Evolutionary conservation across 805 yeast genomes (phyloP), one percentile per base, ranked within the genome.

Genomic region (Scheffersomyces amazonensis): DNA sequence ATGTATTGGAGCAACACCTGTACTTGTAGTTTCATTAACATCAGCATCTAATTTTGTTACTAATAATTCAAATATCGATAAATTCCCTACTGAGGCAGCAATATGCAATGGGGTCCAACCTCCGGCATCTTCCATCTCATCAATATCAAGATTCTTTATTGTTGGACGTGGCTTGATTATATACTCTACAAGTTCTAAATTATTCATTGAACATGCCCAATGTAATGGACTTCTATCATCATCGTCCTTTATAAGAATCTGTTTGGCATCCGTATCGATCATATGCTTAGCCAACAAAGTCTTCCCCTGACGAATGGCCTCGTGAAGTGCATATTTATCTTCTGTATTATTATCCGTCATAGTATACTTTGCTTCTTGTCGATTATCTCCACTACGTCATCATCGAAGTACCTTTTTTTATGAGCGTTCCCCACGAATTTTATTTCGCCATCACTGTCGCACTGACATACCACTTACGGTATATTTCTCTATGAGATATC

Each of bases 41-140:
- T 83, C 83, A 0, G 84, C 83, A 13, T 54, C 52, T 0, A 86
- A 83, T 9, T 47, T 42, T 0, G 56, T 60, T 47, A 80, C 63
- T n/a, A 88, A 52, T 32, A 66, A 50, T 8, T 73, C 65, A 3
- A 87, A 49, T 7, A 82, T 71, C 5, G 66, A 70, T 16, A 68
- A 48, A 49, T 79, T 76, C 0, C 96, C 96, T 2, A 83, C 69
- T 0, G 96, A 76, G 0, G 85, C 74, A 0, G 93, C 88, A 36
- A 91, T 81, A 58, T 90, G 97, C 23, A 87, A 52, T 1, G 95
- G 88, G 0, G 91, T 83, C 96, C 96, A 90, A 0, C 95, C 95
- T 9, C 90, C 71, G 15, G 75, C 81, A 56, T 90, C 98, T 0
- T 48, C 54, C 49, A 71, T 56, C 3, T 82, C 85, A 53, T 88